Evolutionary conservation across 768 basidiomycete species (phyloP).

Genomic region (Gymnopilus junonius): DNA sequence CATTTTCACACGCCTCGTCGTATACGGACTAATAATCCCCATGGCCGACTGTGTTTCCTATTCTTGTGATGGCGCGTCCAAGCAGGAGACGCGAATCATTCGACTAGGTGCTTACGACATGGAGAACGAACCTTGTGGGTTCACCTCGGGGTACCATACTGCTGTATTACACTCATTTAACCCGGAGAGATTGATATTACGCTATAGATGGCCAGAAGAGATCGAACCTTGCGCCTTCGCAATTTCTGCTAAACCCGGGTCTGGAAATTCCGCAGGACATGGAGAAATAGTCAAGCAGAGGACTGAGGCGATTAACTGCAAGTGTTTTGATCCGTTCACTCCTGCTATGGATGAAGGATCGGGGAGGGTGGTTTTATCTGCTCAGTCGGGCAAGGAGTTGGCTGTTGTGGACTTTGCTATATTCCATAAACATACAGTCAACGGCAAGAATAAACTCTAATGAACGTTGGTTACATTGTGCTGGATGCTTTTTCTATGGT

Average conservation of each 20-base stretch:
- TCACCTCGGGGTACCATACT: constrained; percentile 4
- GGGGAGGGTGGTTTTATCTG: constrained; percentile 1
- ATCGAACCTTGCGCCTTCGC: background rate
- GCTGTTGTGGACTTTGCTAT: constrained; percentile 4
- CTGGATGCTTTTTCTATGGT: background rate
- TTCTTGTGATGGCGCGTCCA: background rate
- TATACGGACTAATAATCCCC: constrained; percentile 2
- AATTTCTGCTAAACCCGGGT: no score
- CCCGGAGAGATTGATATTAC: background rate
- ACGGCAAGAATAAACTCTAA: no score
- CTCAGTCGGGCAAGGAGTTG: constrained; percentile 7
- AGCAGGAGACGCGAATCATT: background rate
- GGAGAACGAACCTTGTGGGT: constrained; percentile 6
- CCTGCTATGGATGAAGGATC: constrained; percentile 9
- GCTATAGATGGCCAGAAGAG: constrained; percentile 4
- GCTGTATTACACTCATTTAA: constrained; percentile 6
- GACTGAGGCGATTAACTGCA: constrained; percentile 5
- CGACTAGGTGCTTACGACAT: background rate
- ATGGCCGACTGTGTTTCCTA: background rate
- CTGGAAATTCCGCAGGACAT: background rate
- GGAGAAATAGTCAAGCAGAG: background rate
- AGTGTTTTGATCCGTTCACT: constrained; percentile 3
- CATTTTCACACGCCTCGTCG: background rate
- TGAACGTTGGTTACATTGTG: no score
- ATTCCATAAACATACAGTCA: background rate